These are phyloP conservation scores for Daldinia eschscholtzii DNA, from an alignment of 2,329 filamentous ascomycete genomes.

Conservation along the genomic window DNA sequence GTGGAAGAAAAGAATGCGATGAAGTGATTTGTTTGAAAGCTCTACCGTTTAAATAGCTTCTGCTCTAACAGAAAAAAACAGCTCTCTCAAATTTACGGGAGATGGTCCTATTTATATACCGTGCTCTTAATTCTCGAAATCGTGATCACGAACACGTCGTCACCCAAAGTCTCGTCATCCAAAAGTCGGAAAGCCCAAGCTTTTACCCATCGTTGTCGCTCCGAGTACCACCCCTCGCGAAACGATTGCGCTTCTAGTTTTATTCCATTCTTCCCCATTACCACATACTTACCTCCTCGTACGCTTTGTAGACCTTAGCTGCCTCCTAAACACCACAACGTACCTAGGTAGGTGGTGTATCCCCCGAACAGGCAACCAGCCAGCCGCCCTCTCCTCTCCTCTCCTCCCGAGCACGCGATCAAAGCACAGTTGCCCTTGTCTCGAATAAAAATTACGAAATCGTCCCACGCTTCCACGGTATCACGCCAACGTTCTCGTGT, in stretches of 20 bases:
- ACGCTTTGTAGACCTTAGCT: neutral
- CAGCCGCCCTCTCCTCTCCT: too few relatives aligned
- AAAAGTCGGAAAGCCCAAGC: conserved; percentile 19
- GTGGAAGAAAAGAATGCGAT: neutral
- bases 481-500: conserved; percentile 19
- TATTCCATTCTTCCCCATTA: neutral
- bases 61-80: conserved; percentile 17
- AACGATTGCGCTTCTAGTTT: conserved; percentile 15
- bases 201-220: conserved; percentile 17
- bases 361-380: neutral
- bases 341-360: neutral
- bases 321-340: neutral
- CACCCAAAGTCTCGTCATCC: conserved; percentile 8
- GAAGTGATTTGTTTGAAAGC: conserved; percentile 1
- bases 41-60: conserved; percentile 5
- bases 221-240: conserved; percentile 24
- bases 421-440: conserved; percentile 7
- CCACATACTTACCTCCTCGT: neutral
- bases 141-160: conserved; percentile 1
- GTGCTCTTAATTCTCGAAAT: neutral
- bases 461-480: conserved; percentile 19
- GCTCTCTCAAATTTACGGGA: neutral
- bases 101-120: conserved; percentile 22
- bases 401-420: neutral
- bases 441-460: conserved; percentile 27